Evolutionary conservation across 352 stramenopile genomes (phyloP).

Genomic region (Phytophthora ohioensis): DNA sequence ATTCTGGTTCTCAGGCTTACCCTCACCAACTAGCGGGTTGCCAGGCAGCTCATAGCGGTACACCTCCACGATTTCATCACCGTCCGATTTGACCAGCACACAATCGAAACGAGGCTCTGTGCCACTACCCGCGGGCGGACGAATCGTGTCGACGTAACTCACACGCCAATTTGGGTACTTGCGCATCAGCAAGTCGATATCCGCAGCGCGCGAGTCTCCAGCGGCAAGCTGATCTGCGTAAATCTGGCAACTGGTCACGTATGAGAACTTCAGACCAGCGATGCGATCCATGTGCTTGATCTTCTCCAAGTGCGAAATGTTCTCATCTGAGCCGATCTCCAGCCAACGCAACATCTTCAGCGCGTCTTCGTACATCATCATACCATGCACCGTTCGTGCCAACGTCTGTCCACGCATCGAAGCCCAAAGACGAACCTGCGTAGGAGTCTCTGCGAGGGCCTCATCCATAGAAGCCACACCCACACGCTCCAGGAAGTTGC

Average conservation of each 20-base stretch:
- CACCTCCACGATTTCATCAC: conserved; percentile 88
- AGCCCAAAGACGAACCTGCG: conserved; percentile 87
- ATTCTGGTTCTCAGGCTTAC: conserved; percentile 92
- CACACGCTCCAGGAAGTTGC: conserved; percentile 88
- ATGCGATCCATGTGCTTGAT: conserved; percentile 92
- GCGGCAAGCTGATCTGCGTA: conserved; percentile 84
- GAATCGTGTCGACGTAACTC: conserved; percentile 89
- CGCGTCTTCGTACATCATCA: conserved; percentile 93
- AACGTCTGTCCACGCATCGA: conserved; percentile 90
- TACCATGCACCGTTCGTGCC: conserved; percentile 86
- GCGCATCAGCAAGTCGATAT: conserved; percentile 98
- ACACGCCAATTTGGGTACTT: conserved; percentile 96
- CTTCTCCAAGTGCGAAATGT: conserved; percentile 88
- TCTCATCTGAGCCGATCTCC: conserved; percentile 87
- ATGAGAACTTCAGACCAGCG: conserved; percentile 88
- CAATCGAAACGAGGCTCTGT: conserved; percentile 82
- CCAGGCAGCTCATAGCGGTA: conserved; percentile 89
- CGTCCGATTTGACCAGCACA: conserved; percentile 85
- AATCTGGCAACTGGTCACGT: conserved; percentile 92
- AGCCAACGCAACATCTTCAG: conserved; percentile 91
- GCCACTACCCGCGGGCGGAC: conserved; percentile 68
- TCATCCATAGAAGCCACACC: conserved; percentile 80
- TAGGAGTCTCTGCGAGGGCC: conserved; percentile 81
- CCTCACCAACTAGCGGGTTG: conserved; percentile 85
- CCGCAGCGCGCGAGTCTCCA: conserved; percentile 83